Base-by-base conservation (phyloP, 2,329 filamentous ascomycete species). In the Orbilia brochopaga region DNA sequence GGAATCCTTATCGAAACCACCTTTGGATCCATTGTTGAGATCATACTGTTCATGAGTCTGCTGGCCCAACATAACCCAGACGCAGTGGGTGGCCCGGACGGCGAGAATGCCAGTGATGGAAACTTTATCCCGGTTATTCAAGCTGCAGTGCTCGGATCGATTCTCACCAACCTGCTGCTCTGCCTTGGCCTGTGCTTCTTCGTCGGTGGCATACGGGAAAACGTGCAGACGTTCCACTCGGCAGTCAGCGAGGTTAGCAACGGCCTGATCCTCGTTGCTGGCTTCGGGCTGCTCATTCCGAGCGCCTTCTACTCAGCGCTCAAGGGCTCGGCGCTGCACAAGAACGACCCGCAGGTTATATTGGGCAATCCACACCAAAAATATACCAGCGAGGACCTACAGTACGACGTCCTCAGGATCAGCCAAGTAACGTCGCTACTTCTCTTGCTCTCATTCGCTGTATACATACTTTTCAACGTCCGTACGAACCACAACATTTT, bases 111-210 rank as follows among this genome's bases (percentile, higher is more conserved):
- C 80, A n/a, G 77, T 79, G 46, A 73, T 80, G 55, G 50, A 1
- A 72, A 72, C 44, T 55, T 72, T 54, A 72, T 88, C 69, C 83
- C 84, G n/a, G 89, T 94, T 75, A 90, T 95, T 75, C 86, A 91
- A 77, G 90, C 90, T 59, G 91, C 91, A 24, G 92, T 95, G 62
- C 81, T 95, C 0, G 91, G 91, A 37, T 93, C 90, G 0, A 89
- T 95, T 50, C 79, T 96, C 35, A 90, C 91, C 11, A 95, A 91
- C 32, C 85, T 94, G 80, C 80, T 95, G 50, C 82, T 95, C 0
- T 95, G 91, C 75, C 80, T 95, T 24, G 91, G 91, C 0, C 77
- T 88, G 58, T 94, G 90, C 78, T 95, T 96, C 81, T 86, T 93
- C 73, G 84, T 87, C 21, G 90, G 90, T 44, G 91, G 91, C 7